phyloP scores from a whole-genome alignment of 2,329 filamentous ascomycete genomes.

The Penicillium sp. region DNA sequence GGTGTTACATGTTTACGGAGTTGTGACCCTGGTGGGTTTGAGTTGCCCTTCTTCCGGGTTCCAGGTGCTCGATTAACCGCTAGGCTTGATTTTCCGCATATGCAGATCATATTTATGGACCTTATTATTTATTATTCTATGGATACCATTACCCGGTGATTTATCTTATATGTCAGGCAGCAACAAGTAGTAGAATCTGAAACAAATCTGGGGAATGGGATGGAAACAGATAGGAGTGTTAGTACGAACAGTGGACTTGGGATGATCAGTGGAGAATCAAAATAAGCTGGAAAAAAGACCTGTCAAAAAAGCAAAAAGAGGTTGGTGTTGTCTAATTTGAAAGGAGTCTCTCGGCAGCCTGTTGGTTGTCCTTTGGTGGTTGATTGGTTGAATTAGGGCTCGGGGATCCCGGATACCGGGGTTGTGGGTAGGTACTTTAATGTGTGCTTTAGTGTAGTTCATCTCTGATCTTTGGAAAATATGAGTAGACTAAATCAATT shows the following conservation, averaged over 20 bases:
- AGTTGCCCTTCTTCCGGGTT: not conserved
- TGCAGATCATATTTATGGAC: conserved; percentile 7
- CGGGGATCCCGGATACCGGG: not conserved
- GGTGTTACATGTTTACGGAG: not conserved
- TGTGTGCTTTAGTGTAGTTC: not conserved
- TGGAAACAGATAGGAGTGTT: conserved; percentile 1
- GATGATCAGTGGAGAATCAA: not conserved
- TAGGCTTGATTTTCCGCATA: conserved; percentile 9
- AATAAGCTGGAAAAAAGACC: not conserved
- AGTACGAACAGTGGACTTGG: not conserved
- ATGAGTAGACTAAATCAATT: not conserved
- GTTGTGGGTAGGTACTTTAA: conserved; percentile 2
- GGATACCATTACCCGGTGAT: not conserved
- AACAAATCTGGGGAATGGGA: conserved; percentile 12
- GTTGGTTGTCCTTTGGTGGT: not conserved
- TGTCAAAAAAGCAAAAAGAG: conserved; percentile 1
- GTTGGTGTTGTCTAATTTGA: conserved; percentile 7
- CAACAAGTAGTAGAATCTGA: not conserved
- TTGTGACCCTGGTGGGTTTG: not conserved
- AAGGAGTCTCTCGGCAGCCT: conserved; percentile 1
- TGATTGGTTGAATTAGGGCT: conserved; percentile 8
- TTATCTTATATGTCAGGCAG: not conserved
- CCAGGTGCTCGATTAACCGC: conserved; percentile 1
- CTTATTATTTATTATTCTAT: no score
- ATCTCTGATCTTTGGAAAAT: not conserved